Base-by-base conservation (phyloP, 768 basidiomycete genomes). In the Hebeloma cylindrosporum region DNA sequence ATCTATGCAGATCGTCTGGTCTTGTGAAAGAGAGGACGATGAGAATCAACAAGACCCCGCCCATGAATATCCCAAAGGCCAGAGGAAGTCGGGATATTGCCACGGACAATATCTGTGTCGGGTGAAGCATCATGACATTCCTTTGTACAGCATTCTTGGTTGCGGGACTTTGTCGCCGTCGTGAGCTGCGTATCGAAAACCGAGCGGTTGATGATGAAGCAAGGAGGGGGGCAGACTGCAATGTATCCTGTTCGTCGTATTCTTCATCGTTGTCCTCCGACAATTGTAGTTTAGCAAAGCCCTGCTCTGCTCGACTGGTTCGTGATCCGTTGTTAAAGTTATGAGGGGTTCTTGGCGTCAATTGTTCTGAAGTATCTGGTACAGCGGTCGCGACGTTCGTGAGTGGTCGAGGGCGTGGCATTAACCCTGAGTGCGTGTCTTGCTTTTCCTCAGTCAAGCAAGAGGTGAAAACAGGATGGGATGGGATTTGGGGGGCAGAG, bases 281-380 rank as follows among this genome's bases (percentile, higher is more conserved):
- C 10, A 77, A 65, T 45, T 80, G 78, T n/a, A 68, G 56, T 34
- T 73, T 73, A 7, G 71, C 69, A 57, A 73, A 71, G 7, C 69
- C 75, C 56, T 79, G 77, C 56, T 82, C 78, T 37, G 73, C 72
- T 57, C 72, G 70, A 37, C 79, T 81, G 30, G 79, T 71, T 50
- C 77, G 77, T 26, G 79, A 78, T 32, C 60, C 60, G 27, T 47
- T n/a, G n/a, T n/a, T n/a, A n/a, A n/a, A n/a, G n/a, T n/a, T 54
- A 60, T 78, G 82, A 40, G 82, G 82, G 21, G 82, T 83, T 43
- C 82, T 69, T 2, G 82, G 82, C 13, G 80, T 82, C 21, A 77
- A 61, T 44, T 63, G 70, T 44, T 72, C 67, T 33, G 65, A 51
- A 25, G 60, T 47, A 51, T 54, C 56, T 43, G 63, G 49, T 23